These are phyloP conservation scores for Globisporangium paroecandrum DNA, from an alignment of 352 stramenopile genomes.

Conservation along the genomic window DNA sequence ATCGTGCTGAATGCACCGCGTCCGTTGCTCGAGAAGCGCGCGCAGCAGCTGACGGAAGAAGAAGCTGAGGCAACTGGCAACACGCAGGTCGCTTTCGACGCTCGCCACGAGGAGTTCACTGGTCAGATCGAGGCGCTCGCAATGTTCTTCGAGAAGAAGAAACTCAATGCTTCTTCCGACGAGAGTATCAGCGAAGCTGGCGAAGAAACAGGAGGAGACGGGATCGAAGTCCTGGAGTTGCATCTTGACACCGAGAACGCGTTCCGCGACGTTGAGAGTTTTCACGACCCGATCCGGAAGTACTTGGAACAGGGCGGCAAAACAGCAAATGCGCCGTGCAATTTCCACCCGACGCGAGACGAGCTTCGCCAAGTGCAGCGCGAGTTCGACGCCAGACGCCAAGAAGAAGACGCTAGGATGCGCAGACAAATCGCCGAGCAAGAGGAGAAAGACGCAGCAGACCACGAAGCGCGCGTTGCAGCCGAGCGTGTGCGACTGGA, in stretches of 20 bases:
- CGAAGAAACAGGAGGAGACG: slow-evolving; percentile 17
- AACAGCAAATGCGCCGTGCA: slow-evolving; percentile 47
- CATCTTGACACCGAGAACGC: slow-evolving; percentile 41
- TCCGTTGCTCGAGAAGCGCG: slow-evolving; percentile 48
- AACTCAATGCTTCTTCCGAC: not conserved
- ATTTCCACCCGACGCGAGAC: slow-evolving; percentile 79
- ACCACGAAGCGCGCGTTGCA: slow-evolving; percentile 39
- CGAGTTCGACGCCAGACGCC: slow-evolving; percentile 42
- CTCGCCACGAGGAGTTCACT: slow-evolving; percentile 46
- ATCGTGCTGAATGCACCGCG: slow-evolving; percentile 53
- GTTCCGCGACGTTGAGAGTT: slow-evolving; percentile 35
- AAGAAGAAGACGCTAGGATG: slow-evolving; percentile 37
- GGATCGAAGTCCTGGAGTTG: slow-evolving; percentile 71
- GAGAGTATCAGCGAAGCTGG: slow-evolving; percentile 1
- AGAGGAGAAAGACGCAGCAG: slow-evolving; percentile 46
- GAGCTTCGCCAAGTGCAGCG: slow-evolving; percentile 50
- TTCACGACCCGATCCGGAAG: slow-evolving; percentile 46
- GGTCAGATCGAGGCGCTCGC: slow-evolving; percentile 45
- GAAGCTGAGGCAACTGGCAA: slow-evolving; percentile 57
- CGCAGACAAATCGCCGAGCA: slow-evolving; percentile 40
- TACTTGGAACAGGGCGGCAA: slow-evolving; percentile 76
- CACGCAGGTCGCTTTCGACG: slow-evolving; percentile 52
- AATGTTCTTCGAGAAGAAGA: slow-evolving; percentile 62
- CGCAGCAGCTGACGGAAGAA: slow-evolving; percentile 52
- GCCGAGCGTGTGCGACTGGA: slow-evolving; percentile 64